Evolutionary conservation across 306 rosid genomes (phyloP).

Genomic region (Heteromeles arbutifolia): DNA sequence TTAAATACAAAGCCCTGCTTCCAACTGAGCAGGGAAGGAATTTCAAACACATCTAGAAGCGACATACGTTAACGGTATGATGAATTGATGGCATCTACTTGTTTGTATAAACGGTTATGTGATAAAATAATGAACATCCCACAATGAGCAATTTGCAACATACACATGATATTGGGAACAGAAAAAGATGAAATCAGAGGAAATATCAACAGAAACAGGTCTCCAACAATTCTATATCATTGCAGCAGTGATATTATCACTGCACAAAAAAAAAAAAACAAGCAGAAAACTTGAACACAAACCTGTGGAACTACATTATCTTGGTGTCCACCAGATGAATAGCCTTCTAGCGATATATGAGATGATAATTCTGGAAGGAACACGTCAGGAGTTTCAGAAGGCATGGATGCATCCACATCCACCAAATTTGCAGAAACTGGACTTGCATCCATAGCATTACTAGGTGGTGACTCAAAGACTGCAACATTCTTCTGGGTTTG

Average conservation of each 20-base stretch:
- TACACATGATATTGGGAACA: not conserved
- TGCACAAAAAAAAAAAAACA: not conserved
- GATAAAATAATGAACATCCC: not conserved
- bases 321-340: slow-evolving; percentile 19
- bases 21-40: slow-evolving; percentile 5
- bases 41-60: not conserved
- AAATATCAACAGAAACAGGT: not conserved
- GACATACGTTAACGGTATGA: not conserved
- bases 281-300: slow-evolving; percentile 21
- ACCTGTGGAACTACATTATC: slow-evolving; percentile 48
- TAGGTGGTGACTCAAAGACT: slow-evolving; percentile 22
- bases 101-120: not conserved
- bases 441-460: slow-evolving; percentile 22
- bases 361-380: slow-evolving; percentile 37
- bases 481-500: slow-evolving; percentile 29
- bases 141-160: not conserved
- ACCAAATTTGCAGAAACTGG: slow-evolving; percentile 23
- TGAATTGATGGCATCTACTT: not conserved
- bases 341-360: slow-evolving; percentile 13
- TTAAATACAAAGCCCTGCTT: not conserved
- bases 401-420: slow-evolving; percentile 14
- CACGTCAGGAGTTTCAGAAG: slow-evolving; percentile 32
- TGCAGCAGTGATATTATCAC: not conserved
- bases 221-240: not conserved
- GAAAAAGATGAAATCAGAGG: not conserved